Percentiles rank a stretch among this genome's conserved stretches.
phyloP scores from a whole-genome alignment of 2,329 filamentous ascomycete species.

The Tothia fuscella region DNA sequence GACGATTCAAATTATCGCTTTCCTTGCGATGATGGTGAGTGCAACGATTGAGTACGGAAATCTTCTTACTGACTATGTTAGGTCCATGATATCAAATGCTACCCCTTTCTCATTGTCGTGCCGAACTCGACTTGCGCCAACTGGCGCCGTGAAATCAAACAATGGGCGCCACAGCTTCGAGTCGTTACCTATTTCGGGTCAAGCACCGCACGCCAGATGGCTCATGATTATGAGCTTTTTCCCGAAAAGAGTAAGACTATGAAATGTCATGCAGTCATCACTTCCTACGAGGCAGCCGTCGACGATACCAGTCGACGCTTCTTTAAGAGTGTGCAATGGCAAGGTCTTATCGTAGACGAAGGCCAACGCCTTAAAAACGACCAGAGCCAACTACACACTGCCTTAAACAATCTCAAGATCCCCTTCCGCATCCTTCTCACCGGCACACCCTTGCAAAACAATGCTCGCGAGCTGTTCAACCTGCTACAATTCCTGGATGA shows the following conservation, averaged over 20 bases:
- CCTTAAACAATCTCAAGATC: slow-evolving; percentile 59
- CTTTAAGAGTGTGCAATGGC: slow-evolving; percentile 67
- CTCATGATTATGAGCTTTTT: slow-evolving; percentile 76
- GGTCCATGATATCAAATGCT: slow-evolving; percentile 54
- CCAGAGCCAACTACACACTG: slow-evolving; percentile 65
- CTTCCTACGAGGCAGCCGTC: slow-evolving; percentile 81
- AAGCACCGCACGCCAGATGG: slow-evolving; percentile 59
- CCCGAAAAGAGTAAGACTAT: slow-evolving; percentile 53
- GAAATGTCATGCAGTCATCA: slow-evolving; percentile 82
- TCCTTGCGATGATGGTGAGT: slow-evolving; percentile 64
- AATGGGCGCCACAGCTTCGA: slow-evolving; percentile 74
- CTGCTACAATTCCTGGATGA: slow-evolving; percentile 88
- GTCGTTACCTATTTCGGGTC: slow-evolving; percentile 91
- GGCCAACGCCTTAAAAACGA: slow-evolving; percentile 94
- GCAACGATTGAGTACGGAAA: no score
- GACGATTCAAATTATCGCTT: slow-evolving; percentile 81
- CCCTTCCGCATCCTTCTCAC: slow-evolving; percentile 81
- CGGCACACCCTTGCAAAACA: slow-evolving; percentile 86
- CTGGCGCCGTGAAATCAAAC: slow-evolving; percentile 91
- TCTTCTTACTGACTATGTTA: no score
- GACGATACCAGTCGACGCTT: slow-evolving; percentile 55
- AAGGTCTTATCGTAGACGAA: slow-evolving; percentile 83
- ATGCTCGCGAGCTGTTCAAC: slow-evolving; percentile 88
- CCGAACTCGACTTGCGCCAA: slow-evolving; percentile 96
- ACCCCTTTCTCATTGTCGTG: slow-evolving; percentile 85